Conservation (phyloP, 2,329 filamentous ascomycete genomes). For the Didymellaceae sp. region DNA sequence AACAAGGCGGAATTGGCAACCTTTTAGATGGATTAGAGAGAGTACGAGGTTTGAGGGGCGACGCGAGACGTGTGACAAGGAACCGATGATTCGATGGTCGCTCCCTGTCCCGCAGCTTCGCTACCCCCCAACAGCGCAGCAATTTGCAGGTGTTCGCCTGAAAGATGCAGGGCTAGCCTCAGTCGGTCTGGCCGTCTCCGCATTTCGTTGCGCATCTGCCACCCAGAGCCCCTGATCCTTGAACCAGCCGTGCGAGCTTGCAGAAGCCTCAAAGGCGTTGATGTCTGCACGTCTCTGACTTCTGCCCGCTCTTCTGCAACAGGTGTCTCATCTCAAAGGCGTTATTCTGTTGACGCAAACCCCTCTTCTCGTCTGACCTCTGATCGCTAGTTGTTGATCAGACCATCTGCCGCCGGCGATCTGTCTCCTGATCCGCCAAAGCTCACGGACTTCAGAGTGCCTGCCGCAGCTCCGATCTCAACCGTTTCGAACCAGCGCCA, state of each 20-base stretch:
- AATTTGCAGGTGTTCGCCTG: conserved; percentile 50
- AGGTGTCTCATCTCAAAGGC: conserved; percentile 38
- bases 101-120: conserved; percentile 38
- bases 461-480: conserved; percentile 34
- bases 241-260: conserved; percentile 45
- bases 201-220: conserved; percentile 50
- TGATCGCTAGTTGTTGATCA: conserved; percentile 33
- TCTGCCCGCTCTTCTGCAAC: conserved; percentile 45
- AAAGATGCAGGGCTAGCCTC: conserved; percentile 48
- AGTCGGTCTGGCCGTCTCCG: conserved; percentile 49
- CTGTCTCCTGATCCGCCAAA: conserved; percentile 33
- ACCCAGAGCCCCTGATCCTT: conserved; percentile 50
- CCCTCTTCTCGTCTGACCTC: conserved; percentile 25
- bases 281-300: conserved; percentile 42
- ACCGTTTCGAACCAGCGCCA: conserved; percentile 44
- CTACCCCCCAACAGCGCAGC: conserved; percentile 45
- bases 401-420: conserved; percentile 26
- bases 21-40: conserved; percentile 32
- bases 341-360: conserved; percentile 29
- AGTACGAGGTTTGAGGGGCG: conserved; percentile 34
- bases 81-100: conserved; percentile 41
- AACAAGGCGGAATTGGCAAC: conserved; percentile 25
- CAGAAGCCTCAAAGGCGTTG: conserved; percentile 52
- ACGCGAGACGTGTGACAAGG: conserved; percentile 36
- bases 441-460: conserved; percentile 32